Evolutionary conservation across 768 basidiomycete genomes (phyloP), one percentile per base, ranked within the genome.

Genomic region (Tricholomella constricta): DNA sequence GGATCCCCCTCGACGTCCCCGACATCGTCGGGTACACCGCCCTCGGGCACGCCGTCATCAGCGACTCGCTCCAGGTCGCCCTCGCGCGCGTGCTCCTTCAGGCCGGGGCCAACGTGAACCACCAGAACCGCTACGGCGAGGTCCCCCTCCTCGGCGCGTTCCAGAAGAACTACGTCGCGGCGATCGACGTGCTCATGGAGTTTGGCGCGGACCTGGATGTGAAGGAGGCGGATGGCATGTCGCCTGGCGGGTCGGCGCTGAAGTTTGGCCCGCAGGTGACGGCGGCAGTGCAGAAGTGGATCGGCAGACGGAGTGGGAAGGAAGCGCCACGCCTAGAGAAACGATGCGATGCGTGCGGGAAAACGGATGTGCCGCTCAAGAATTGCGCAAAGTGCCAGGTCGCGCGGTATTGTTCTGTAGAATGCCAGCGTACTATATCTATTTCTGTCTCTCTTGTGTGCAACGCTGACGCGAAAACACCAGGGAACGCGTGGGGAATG

Each of bases 21-120:
- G 83, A 83, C 51, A 74, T 84, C 40, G 69, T 64, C 9, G 79
- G 79, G 3, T 69, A 69, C 64, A 83, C 79, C 1, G 77, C 83
- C 1, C 71, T 83, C 4, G 73, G 78, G 43, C 81, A 82, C 59
- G 66, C 70, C 0, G 73, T 73, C 8, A 71, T 70, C 6, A 65
- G 67, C 0, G 58, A 60, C 0, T 17, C 41, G 2, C 62, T 66
- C 0, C 58, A 68, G 23, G 41, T 65, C 8, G 66, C 71, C 10
- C 61, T 81, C 17, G 63, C 68, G 0, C 72, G 71, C 12, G 54
- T 67, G 14, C 65, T 85, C 20, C 52, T 84, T 15, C 63, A 72
- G 49, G 63, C 67, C 11, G 79, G 78, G 2, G 82, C 80, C 4
- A 70, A 82, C 52, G 72, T 77, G 7, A 75, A 85, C 57, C 67